A percentile compares a stretch with the other conserved stretches of the same genome.
These are phyloP conservation scores for Pichia sp. DNA, from an alignment of 1,139 yeast genomes.

Conservation along the genomic window DNA sequence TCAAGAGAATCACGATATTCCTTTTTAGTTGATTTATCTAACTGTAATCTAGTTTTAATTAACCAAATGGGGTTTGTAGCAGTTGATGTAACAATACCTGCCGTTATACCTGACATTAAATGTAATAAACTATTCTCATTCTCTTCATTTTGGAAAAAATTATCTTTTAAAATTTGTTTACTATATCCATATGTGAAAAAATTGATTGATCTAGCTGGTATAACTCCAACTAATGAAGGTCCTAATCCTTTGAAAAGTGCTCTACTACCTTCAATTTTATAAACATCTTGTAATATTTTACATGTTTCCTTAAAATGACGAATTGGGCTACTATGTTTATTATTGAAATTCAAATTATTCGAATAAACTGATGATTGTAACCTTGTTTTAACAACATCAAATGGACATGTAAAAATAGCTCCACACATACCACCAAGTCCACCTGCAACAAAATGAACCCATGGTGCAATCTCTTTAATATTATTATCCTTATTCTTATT, in stretches of 20 bases:
- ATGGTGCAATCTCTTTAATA: constrained; percentile 62
- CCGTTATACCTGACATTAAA: constrained; percentile 79
- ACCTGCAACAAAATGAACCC: constrained; percentile 99
- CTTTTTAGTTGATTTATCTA: constrained; percentile 63
- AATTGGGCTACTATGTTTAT: constrained; percentile 12
- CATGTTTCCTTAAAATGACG: constrained; percentile 79
- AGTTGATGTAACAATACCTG: constrained; percentile 92
- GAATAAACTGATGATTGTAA: constrained; percentile 71
- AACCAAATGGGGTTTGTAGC: constrained; percentile 99
- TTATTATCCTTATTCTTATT: too few species aligned
- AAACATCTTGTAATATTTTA: constrained; percentile 60
- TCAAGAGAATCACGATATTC: constrained; percentile 81
- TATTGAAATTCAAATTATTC: constrained; percentile 23
- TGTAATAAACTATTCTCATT: constrained; percentile 85
- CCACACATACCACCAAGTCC: constrained; percentile 98
- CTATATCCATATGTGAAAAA: constrained; percentile 94
- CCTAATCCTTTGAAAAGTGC: constrained; percentile 93
- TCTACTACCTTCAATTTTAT: constrained; percentile 68
- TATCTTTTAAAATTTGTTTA: constrained; percentile 59
- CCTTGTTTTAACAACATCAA: constrained; percentile 94
- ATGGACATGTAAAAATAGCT: constrained; percentile 86
- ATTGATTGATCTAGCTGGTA: constrained; percentile 95
- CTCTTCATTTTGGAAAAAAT: constrained; percentile 73
- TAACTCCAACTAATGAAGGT: constrained; percentile 95
- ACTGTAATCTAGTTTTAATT: constrained; percentile 86